A percentile compares a stretch with the other conserved stretches of the same genome.
Conservation (phyloP, 139 green algal species). For the Coccomyxa sp. region DNA sequence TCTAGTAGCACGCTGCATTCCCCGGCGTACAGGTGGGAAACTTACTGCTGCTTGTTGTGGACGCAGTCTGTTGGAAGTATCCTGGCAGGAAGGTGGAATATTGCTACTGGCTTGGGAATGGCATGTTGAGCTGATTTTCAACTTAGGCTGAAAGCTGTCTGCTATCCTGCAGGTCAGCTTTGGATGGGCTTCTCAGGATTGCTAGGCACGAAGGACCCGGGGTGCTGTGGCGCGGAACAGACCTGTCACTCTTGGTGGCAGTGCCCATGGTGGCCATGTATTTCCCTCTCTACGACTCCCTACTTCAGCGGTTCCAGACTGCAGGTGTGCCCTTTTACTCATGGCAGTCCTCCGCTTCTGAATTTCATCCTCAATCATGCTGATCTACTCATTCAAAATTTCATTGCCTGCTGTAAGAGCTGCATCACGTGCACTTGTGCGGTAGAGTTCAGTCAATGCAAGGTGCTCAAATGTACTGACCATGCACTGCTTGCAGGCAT, state of each 20-base stretch:
- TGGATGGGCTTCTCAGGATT: conserved; percentile 40
- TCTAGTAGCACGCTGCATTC: too few relatives aligned
- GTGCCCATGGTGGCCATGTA: conserved; percentile 82
- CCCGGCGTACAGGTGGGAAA: too few relatives aligned
- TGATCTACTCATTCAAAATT: too few relatives aligned
- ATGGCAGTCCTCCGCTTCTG: neutral
- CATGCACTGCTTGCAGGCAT: conserved; percentile 42
- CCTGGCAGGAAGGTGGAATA: too few relatives aligned
- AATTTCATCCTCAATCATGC: neutral
- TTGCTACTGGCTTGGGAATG: too few relatives aligned
- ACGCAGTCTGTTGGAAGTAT: too few relatives aligned
- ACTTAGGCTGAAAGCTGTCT: too few relatives aligned
- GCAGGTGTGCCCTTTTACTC: conserved; percentile 13
- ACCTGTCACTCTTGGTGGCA: conserved; percentile 60
- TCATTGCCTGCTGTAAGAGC: too few relatives aligned
- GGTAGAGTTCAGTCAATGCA: neutral
- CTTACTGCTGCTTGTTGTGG: too few relatives aligned
- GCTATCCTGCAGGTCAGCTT: conserved; percentile 11
- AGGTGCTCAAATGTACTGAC: neutral
- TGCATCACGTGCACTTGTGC: too few relatives aligned
- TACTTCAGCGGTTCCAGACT: conserved; percentile 49
- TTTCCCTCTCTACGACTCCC: conserved; percentile 88
- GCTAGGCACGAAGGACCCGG: conserved; percentile 47
- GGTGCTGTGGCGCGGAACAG: conserved; percentile 71
- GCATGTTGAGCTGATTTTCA: too few relatives aligned